These are phyloP conservation scores for Rhizopus arrhizus DNA, from an alignment of 371 early-diverging fungal genomes.

Conservation along the genomic window DNA sequence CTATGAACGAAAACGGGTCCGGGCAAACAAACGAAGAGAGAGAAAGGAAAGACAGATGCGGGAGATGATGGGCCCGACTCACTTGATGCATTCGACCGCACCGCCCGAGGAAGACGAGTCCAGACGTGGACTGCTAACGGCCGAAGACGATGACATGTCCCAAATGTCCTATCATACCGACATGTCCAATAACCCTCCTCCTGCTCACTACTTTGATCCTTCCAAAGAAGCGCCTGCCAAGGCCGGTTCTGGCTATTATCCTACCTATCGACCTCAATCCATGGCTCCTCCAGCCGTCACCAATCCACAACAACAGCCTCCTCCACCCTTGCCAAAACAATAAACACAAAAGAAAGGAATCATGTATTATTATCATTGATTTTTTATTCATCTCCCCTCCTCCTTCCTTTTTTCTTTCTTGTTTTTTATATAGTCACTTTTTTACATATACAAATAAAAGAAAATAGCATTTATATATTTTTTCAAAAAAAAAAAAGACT, in stretches of 20 bases:
- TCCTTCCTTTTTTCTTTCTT: too few species aligned
- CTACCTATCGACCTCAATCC: conserved; percentile 46
- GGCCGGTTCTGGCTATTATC: conserved; percentile 48
- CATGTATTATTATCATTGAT: too few species aligned
- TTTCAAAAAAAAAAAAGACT: too few species aligned
- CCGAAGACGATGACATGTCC: conserved; percentile 26
- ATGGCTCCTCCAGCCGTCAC: conserved; percentile 27
- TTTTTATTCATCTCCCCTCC: too few species aligned
- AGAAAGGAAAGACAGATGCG: conserved; percentile 56
- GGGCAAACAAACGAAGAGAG: conserved; percentile 62
- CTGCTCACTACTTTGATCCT: conserved; percentile 54
- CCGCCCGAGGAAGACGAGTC: conserved; percentile 46
- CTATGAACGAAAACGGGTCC: conserved; percentile 74
- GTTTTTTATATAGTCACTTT: too few species aligned
- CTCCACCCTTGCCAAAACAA: too few species aligned
- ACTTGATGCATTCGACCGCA: conserved; percentile 38
- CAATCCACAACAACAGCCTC: too few species aligned
- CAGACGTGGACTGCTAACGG: conserved; percentile 35
- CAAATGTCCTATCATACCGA: conserved; percentile 43
- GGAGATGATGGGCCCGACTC: conserved; percentile 39
- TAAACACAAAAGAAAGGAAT: too few species aligned
- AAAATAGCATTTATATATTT: too few species aligned
- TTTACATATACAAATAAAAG: too few species aligned
- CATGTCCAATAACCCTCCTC: conserved; percentile 23
- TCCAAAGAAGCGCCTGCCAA: conserved; percentile 55